phyloP scores from a whole-genome alignment of 2,329 filamentous ascomycete species.

The Beauveria sp. region DNA sequence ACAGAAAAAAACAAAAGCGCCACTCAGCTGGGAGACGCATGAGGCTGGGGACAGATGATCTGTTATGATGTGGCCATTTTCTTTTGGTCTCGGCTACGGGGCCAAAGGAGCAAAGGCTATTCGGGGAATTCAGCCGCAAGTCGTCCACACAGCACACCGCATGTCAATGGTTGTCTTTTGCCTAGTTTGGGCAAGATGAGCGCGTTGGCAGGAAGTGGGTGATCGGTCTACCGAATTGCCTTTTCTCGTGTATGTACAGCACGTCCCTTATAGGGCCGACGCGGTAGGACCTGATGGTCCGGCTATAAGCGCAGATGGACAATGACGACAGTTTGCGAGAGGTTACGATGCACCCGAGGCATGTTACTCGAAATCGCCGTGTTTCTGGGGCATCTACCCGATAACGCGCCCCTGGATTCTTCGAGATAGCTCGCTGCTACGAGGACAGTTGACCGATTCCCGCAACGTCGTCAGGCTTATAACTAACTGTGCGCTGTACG shows the following conservation, averaged over 20 bases:
- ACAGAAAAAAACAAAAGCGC: not conserved
- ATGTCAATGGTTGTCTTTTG: not conserved
- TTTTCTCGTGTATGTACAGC: slow-evolving; percentile 4
- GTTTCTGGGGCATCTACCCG: too few species aligned
- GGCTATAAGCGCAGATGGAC: not conserved
- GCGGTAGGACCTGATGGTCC: not conserved
- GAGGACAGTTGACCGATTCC: too few species aligned
- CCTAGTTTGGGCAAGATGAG: not conserved
- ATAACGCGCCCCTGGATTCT: too few species aligned
- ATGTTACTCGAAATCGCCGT: too few species aligned
- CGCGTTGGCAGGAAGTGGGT: not conserved
- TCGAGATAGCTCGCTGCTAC: too few species aligned
- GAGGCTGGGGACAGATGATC: not conserved
- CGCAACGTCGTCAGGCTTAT: too few species aligned
- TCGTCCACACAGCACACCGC: not conserved
- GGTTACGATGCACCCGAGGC: too few species aligned
- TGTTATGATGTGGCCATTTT: not conserved
- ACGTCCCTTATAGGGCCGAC: not conserved
- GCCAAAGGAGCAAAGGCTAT: not conserved
- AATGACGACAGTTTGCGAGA: too few species aligned
- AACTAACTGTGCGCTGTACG: too few species aligned
- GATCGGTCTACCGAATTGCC: not conserved
- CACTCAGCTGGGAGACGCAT: slow-evolving; percentile 2
- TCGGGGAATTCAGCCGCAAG: not conserved
- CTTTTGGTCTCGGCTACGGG: not conserved